These are phyloP conservation scores for Styphnolobium japonicum DNA, from an alignment of 306 rosid species.

Conservation along the genomic window DNA sequence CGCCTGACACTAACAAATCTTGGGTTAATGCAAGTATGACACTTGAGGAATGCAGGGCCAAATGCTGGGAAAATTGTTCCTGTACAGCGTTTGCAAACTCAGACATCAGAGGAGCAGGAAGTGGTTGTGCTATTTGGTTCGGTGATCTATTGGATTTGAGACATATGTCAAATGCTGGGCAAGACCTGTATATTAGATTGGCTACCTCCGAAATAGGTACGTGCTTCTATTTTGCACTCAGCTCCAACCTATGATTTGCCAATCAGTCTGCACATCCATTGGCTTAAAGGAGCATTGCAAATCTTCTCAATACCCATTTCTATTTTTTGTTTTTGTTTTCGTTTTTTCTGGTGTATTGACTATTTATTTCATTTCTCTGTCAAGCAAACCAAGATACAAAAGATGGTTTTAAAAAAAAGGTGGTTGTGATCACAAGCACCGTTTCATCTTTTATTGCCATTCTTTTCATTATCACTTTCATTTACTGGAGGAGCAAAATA, in stretches of 20 bases:
- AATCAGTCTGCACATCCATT: too few species aligned
- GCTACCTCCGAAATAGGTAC: conserved; percentile 40
- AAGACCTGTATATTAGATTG: conserved; percentile 40
- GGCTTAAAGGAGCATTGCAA: too few species aligned
- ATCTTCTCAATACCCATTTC: neutral
- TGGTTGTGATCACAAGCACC: neutral
- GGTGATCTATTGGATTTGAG: conserved; percentile 49
- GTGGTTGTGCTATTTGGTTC: conserved; percentile 56
- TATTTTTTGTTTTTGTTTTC: neutral
- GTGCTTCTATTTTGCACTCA: neutral
- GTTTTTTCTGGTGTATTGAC: neutral
- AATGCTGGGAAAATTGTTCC: conserved; percentile 52
- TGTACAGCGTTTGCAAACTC: conserved; percentile 46
- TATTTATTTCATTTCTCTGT: neutral
- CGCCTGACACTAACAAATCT: conserved; percentile 35
- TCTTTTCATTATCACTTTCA: neutral
- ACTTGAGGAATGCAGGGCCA: conserved; percentile 44
- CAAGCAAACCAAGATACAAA: neutral
- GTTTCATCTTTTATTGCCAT: neutral
- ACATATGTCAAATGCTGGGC: conserved; percentile 25
- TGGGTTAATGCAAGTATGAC: conserved; percentile 44
- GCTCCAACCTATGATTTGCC: too few species aligned
- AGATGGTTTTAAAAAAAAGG: neutral
- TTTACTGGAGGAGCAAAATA: neutral
- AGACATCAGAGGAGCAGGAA: conserved; percentile 46